Evolutionary conservation across 306 rosid genomes (phyloP).

Genomic region (Benincasa hispida): DNA sequence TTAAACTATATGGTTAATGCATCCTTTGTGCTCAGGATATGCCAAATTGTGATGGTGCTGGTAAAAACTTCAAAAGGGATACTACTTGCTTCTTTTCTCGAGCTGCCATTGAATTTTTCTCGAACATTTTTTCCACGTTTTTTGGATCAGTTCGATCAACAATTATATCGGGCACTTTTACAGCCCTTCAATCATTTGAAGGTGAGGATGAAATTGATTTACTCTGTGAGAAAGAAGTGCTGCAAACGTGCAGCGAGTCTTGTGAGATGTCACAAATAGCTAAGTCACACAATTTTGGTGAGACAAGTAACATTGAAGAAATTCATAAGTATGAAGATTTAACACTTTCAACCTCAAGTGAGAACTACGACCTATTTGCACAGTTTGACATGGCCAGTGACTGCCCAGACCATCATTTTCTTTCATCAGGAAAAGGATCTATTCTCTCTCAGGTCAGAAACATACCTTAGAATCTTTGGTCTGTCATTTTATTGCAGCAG

Average conservation of each 20-base stretch:
- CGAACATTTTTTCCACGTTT: constrained; percentile 39
- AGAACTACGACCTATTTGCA: constrained; percentile 31
- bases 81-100: constrained; percentile 52
- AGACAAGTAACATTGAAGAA: constrained; percentile 17
- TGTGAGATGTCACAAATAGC: constrained; percentile 20
- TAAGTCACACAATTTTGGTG: constrained; percentile 19
- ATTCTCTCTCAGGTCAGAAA: constrained; percentile 58
- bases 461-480: constrained; percentile 7
- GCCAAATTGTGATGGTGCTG: constrained; percentile 19
- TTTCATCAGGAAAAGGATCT: constrained; percentile 32
- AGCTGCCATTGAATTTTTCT: constrained; percentile 60
- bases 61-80: constrained; percentile 29
- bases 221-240: constrained; percentile 27
- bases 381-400: constrained; percentile 55
- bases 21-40: constrained; percentile 33
- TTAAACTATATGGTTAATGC: background rate
- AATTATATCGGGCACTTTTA: constrained; percentile 27
- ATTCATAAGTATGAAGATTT: constrained; percentile 16
- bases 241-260: constrained; percentile 25
- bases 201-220: constrained; percentile 32
- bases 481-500: background rate
- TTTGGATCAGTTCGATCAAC: constrained; percentile 43
- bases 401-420: constrained; percentile 76
- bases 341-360: constrained; percentile 18
- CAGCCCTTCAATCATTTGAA: constrained; percentile 30